phyloP scores from a whole-genome alignment of 2,329 filamentous ascomycete species.

The Beauveria bassiana region DNA sequence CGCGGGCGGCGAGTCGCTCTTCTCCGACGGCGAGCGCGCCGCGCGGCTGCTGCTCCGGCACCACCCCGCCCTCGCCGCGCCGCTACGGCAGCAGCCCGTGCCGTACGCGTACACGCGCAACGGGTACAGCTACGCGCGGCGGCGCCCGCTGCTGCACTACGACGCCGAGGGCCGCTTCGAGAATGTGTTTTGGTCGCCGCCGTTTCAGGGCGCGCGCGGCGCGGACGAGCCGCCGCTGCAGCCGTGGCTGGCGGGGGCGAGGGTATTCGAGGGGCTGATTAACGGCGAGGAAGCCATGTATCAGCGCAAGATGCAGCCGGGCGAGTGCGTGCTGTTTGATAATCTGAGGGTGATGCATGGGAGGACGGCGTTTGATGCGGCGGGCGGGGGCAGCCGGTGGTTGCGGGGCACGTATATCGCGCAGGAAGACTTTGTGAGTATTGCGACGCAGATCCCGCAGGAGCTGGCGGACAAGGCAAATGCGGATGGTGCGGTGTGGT shows the following conservation, averaged over 20 bases:
- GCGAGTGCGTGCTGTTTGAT: constrained; percentile 90
- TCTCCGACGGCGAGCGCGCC: constrained; percentile 66
- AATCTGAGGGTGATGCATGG: constrained; percentile 84
- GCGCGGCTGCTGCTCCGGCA: constrained; percentile 27
- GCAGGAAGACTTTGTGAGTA: constrained; percentile 35
- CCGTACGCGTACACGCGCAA: constrained; percentile 65
- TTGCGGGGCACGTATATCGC: constrained; percentile 80
- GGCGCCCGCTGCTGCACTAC: constrained; percentile 45
- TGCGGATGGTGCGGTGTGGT: constrained; percentile 19
- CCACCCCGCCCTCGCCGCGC: background rate
- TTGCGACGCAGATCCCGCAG: constrained; percentile 23
- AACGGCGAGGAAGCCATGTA: constrained; percentile 53
- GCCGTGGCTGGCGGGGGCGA: constrained; percentile 41
- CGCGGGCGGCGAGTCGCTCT: constrained; percentile 76
- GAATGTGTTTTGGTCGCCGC: constrained; percentile 59
- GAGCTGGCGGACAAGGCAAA: constrained; percentile 19
- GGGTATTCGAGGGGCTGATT: constrained; percentile 50
- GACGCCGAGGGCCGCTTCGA: constrained; percentile 16
- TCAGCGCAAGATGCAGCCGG: constrained; percentile 65
- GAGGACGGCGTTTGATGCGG: constrained; percentile 61
- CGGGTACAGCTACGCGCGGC: constrained; percentile 53
- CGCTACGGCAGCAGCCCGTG: constrained; percentile 38
- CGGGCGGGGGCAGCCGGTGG: constrained; percentile 62
- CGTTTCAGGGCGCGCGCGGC: constrained; percentile 59
- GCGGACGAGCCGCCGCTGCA: constrained; percentile 17